Base-by-base conservation (phyloP, 2,329 filamentous ascomycete genomes). In the Diaporthe velutina region DNA sequence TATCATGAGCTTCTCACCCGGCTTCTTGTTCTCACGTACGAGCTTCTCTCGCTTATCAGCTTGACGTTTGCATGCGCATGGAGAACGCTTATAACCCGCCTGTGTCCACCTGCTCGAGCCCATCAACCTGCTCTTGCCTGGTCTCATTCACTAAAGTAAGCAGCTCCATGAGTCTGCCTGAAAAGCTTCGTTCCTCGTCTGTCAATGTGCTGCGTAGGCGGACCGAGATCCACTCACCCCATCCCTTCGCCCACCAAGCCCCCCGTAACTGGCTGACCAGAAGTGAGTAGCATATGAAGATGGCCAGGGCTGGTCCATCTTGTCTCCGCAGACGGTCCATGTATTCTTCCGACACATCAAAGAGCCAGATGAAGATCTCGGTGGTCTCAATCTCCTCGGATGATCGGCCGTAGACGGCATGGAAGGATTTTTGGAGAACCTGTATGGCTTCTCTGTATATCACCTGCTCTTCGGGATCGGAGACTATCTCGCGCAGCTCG, bases 211-310 rank as follows among this genome's bases (percentile, higher is more conserved):
- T 10, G 22, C 60, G 60, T 3, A 66, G 28, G 12, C 42, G 42
- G 28, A 33, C 42, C 17, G 60, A 66, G 12, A 66, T 50, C 60
- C 60, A 66, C 60, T 66, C 40, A 4, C 60, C 60, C 60, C 60
- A 50, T 35, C 60, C 60, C 19, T 48, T 50, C 6, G 60, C 40
- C 60, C 60, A 66, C 60, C 60, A 66, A 0, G 33, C 12, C 28
- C 60, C 60, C 17, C 17, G 25, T 6, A 66, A 15, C 28, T 48
- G 42, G 28, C 28, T 9, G 5, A 35, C 60, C 17, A 66, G 60
- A 1, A 66, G 60, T 5, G 42, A 48, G 40, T n/a, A 66, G 42
- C 60, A 66, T 3, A 66, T 48, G 28, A 66, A 66, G 28, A 66
- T 48, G 42, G 60, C 40, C 60, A 66, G 19, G 9, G 60, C 60